Percentiles rank a stretch among this genome's conserved stretches.
phyloP scores from a whole-genome alignment of 805 yeast species.

The Clavispora asparagi region DNA sequence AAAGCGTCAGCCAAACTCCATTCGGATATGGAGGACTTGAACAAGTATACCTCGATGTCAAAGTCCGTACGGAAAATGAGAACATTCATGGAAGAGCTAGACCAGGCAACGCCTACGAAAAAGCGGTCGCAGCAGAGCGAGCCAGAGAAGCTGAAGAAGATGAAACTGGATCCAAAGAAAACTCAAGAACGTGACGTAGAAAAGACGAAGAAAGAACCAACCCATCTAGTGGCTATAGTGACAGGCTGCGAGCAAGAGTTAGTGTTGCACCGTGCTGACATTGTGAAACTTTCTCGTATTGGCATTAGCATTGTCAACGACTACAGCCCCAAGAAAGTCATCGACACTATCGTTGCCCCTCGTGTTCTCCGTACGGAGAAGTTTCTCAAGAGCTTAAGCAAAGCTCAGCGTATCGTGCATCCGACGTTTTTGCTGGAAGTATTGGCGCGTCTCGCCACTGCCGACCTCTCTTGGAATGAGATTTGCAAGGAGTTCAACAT shows the following conservation, averaged over 20 bases:
- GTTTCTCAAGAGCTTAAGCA: constrained; percentile 66
- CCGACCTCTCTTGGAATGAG: constrained; percentile 17
- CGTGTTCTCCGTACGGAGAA: constrained; percentile 81
- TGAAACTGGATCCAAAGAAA: background rate
- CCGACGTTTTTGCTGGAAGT: constrained; percentile 39
- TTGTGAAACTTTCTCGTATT: constrained; percentile 36
- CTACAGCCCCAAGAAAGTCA: constrained; percentile 31
- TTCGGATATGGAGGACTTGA: constrained; percentile 62
- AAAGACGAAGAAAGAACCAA: constrained; percentile 18
- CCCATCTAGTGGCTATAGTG: constrained; percentile 44
- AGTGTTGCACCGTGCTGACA: constrained; percentile 38
- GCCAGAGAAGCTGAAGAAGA: background rate
- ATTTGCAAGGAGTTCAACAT: constrained; percentile 19
- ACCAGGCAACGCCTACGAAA: constrained; percentile 10
- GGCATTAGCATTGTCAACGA: constrained; percentile 55
- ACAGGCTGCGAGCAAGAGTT: constrained; percentile 60
- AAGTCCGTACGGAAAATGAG: constrained; percentile 42
- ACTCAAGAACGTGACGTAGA: background rate
- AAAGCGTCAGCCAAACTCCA: constrained; percentile 65
- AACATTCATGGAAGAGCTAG: constrained; percentile 30
- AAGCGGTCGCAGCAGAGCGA: constrained; percentile 2
- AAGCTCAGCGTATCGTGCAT: constrained; percentile 47
- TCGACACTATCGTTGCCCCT: constrained; percentile 67
- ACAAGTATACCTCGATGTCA: constrained; percentile 49
- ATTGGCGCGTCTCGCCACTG: constrained; percentile 31